Evolutionary conservation across 2,329 filamentous ascomycete species (phyloP), one percentile per base, ranked within the genome.

Genomic region (Sclerotiophoma versabilis): DNA sequence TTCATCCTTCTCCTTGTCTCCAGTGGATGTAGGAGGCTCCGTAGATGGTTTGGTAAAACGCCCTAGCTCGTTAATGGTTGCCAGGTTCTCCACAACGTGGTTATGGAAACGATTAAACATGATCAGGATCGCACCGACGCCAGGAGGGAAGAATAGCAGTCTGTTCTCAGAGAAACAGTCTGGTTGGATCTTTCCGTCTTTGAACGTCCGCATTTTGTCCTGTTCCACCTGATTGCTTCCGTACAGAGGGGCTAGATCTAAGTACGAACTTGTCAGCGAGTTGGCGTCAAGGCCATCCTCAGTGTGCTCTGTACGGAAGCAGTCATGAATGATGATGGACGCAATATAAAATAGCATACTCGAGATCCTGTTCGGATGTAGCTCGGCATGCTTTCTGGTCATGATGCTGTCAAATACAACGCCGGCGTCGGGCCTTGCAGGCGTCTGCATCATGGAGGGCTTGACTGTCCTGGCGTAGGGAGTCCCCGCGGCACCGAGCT

Each of bases 61-160:
- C 14, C 86, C 87, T 37, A 86, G 85, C 65, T 97, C 93, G 66
- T 97, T 96, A 75, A 97, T 93, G n/a, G 83, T 78, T 0, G 90
- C 90, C 15, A 97, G 79, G 57, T 93, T 89, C 48, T 87, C 84
- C 1, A 90, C 92, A 0, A 92, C 85, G 60, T 95, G 83, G 75
- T 98, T 97, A 76, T 97, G 93, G 76, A 96, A 96, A 19, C 80
- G 77, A 53, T 83, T 83, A 78, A 89, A 91, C 76, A 89, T 83
- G 60, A 91, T 84, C 30, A 91, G 71, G 60, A 90, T 75, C 10
- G 84, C 83, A 36, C 85, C 85, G n/a, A 89, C 86, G 22, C 88
- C 88, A 0, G 87, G 84, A 4, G 88, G 88, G 51, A 90, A 87
- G 3, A 84, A 83, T 4, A 90, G 74, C 1, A 90, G 74, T 10